Conservation (phyloP, 805 yeast species). For the Candida xiaguanensis region DNA sequence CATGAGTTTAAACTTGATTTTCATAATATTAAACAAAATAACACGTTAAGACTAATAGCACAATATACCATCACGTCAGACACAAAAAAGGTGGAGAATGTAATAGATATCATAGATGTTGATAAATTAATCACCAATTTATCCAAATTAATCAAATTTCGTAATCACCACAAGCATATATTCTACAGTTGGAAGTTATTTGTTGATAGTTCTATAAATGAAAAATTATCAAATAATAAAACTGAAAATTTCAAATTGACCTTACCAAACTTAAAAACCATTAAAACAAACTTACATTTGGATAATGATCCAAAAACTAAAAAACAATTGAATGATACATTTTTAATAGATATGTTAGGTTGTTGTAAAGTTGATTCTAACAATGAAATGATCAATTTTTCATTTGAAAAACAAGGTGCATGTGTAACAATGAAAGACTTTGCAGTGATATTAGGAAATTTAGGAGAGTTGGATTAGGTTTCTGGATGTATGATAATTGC, state of each 20-base stretch:
- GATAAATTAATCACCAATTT: conserved; percentile 32
- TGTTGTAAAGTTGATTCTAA: conserved; percentile 25
- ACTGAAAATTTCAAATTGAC: conserved; percentile 17
- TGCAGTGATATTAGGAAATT: conserved; percentile 37
- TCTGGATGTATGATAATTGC: too few relatives aligned
- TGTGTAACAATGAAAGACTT: conserved; percentile 35
- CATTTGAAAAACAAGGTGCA: conserved; percentile 23
- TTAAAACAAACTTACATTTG: conserved; percentile 27
- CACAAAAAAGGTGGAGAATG: conserved; percentile 14
- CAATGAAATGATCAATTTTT: conserved; percentile 28
- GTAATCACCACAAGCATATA: conserved; percentile 28
- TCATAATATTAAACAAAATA: conserved; percentile 19
- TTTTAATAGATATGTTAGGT: conserved; percentile 41
- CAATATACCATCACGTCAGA: conserved; percentile 26
- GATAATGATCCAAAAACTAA: conserved; percentile 18
- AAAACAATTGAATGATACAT: conserved; percentile 22
- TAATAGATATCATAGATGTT: conserved; percentile 38
- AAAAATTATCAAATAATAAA: conserved; percentile 8
- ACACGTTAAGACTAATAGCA: conserved; percentile 22
- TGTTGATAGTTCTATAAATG: conserved; percentile 15
- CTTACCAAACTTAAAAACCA: conserved; percentile 24
- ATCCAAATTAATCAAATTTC: conserved; percentile 26
- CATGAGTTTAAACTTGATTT: conserved; percentile 11
- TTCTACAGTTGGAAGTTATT: conserved; percentile 32
- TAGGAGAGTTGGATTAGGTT: conserved; percentile 31